These are phyloP conservation scores for Juglanconis sp. DNA, from an alignment of 2,329 filamentous ascomycete species.

Conservation along the genomic window DNA sequence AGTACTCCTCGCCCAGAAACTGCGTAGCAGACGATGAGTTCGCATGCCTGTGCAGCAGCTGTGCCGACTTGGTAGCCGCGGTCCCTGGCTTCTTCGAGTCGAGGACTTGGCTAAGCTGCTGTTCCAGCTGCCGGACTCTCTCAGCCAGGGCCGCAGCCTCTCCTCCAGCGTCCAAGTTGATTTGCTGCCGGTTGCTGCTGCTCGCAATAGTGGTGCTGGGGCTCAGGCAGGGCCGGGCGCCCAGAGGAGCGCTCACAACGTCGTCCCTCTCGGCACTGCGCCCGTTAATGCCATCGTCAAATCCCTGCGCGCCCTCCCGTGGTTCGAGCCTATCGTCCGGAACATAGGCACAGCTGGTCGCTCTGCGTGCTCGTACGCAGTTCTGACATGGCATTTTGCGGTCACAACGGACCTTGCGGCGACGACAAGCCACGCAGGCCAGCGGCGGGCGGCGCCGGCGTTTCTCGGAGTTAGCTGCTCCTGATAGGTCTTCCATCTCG, in stretches of 20 bases:
- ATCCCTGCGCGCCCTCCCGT: background rate
- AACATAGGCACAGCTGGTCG: constrained; percentile 31
- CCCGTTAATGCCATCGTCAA: background rate
- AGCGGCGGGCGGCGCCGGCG: constrained; percentile 19
- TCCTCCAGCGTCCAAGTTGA: constrained; percentile 20
- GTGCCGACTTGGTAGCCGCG: constrained; percentile 28
- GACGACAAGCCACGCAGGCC: constrained; percentile 39
- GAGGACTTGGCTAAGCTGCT: constrained; percentile 32
- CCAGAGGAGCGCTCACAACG: background rate
- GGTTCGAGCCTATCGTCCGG: constrained; percentile 20
- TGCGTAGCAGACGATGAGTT: constrained; percentile 41
- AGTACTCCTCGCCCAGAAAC: constrained; percentile 25
- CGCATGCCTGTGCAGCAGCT: constrained; percentile 37
- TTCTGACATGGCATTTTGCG: constrained; percentile 39
- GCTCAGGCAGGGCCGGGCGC: background rate
- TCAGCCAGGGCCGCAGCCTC: constrained; percentile 37
- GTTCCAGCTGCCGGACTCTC: constrained; percentile 42
- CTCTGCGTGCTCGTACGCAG: constrained; percentile 35
- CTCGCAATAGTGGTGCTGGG: background rate
- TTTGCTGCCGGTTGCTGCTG: background rate
- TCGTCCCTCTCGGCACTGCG: constrained; percentile 1
- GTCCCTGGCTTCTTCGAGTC: constrained; percentile 9
- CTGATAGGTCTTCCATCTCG: background rate
- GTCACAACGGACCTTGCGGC: constrained; percentile 43
- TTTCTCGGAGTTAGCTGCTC: constrained; percentile 3